Evolutionary conservation across 257 asterid species (phyloP).

Genomic region (Schizonepeta tenuifolia): DNA sequence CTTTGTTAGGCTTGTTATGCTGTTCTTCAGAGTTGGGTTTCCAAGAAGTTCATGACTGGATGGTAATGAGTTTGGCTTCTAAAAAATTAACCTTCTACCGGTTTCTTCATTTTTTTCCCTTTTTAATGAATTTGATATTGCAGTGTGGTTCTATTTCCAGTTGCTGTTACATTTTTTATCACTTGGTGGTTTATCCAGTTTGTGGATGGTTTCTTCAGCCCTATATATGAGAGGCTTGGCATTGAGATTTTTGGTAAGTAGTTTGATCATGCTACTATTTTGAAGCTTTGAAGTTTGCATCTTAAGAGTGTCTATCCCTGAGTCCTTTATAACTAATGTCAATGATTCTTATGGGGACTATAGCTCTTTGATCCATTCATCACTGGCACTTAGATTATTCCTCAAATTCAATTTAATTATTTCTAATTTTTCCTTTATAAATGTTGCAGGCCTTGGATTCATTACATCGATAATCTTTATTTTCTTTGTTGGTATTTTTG

Average conservation of each 20-base stretch:
- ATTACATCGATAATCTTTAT: slow-evolving; percentile 74
- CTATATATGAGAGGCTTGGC: slow-evolving; percentile 91
- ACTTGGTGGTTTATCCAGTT: slow-evolving; percentile 99
- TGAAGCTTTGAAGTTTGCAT: slow-evolving; percentile 20
- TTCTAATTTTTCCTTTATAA: slow-evolving; percentile 31
- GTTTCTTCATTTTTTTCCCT: background rate
- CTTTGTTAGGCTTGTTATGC: slow-evolving; percentile 91
- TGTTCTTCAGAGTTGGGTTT: slow-evolving; percentile 98
- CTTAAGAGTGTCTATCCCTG: slow-evolving; percentile 5
- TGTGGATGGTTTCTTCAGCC: slow-evolving; percentile 98
- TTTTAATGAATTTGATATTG: slow-evolving; percentile 36
- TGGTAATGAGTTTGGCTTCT: slow-evolving; percentile 54
- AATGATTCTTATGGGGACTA: background rate
- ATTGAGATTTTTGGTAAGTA: slow-evolving; percentile 85
- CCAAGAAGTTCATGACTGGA: slow-evolving; percentile 99
- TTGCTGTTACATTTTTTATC: slow-evolving; percentile 91
- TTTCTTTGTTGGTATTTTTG: slow-evolving; percentile 84
- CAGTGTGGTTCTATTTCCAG: slow-evolving; percentile 96
- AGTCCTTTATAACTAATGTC: slow-evolving; percentile 11
- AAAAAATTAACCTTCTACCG: background rate
- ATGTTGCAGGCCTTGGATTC: slow-evolving; percentile 89
- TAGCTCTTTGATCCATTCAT: slow-evolving; percentile 16
- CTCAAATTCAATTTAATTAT: slow-evolving; percentile 19
- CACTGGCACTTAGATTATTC: background rate
- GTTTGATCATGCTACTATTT: slow-evolving; percentile 20